Base-by-base conservation (phyloP, 441 rosid species). In the Pelargonium fulgidum region DNA sequence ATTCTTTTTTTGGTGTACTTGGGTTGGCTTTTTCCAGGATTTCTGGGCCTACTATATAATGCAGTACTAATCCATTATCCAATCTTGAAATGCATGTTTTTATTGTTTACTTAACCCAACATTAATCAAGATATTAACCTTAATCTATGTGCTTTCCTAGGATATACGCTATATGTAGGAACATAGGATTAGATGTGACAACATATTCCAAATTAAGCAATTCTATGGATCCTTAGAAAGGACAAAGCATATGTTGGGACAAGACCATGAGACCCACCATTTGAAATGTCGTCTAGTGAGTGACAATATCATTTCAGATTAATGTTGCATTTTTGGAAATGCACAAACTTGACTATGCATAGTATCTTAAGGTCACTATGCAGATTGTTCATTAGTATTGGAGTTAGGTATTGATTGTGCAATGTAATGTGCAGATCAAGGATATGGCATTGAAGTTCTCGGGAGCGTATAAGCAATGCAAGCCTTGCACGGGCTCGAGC, bases 391-490 rank as follows among this genome's bases (percentile, higher is more conserved):
- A 11, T 11, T 0, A 12, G 47, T 3, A 42, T 4, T 20, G 2
- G 1, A 10, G 24, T 22, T 70, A 77, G 81, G 73, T 95, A 88
- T 77, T 87, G 98, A 63, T 72, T 4, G 7, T 52, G 7, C 3
- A 26, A 26, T 26, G 4, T 62, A 39, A 33, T 72, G 65, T 75
- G 77, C 95, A 95, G 99, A 89, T 95, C 47, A 95, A 90, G 81
- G 99, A 86, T 69, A 92, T 95, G 87, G 98, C 97, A 48, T 64
- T 89, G 67, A 95, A 95, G 78, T 78, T 95, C 70, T 90, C 98
- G 13, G 95, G 97, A 36, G 85, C 89, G 13, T 85, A 85, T 66
- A 78, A 79, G 75, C 96, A 86, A 78, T 87, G 99, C 84, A 92
- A 88, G 72, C 96, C 97, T 12, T 89, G 94, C 70, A 81, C 87